Base-by-base conservation (phyloP, 257 asterid genomes). In the Voacanga thouarsii region DNA sequence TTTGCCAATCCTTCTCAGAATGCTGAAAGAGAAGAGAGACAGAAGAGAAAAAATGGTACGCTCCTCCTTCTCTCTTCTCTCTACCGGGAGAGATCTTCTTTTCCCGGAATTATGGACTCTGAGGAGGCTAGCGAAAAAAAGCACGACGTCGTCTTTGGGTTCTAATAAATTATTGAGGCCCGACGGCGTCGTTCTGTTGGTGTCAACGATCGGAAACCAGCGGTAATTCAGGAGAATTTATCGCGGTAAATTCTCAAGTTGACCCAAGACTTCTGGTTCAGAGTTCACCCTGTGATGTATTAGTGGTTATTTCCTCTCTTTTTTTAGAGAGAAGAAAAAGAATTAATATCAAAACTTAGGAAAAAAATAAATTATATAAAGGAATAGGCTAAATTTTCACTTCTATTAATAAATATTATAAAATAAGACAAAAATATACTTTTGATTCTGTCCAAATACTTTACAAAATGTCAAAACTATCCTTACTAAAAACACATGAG, bases 1-100 rank as follows among this genome's bases (percentile, higher is more conserved):
- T 45, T n/a, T 39, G 72, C 18, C 33, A 75, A 55, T 55, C 60
- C 37, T 51, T 18, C 4, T 26, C 0, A 51, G 23, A 56, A 23
- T 37, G 9, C 28, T 61, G 55, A 61, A 72, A 75, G 79, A 79
- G 68, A 53, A 65, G 79, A 64, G 76, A 80, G 76, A 60, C 56
- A 71, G 72, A 71, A 78, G 81, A 78, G 77, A 60, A 57, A 78
- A 57, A 78, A 61, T 26, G n/a, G 23, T 15, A 19, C 18, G 1
- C 73, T 47, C 69, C 63, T 19, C 60, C 49, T 12, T 37, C 44
- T 63, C 73, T 43, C 59, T n/a, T 10, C 28, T n/a, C 55, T 60
- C 78, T 49, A 18, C 72, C 6, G 41, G 19, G 78, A 60, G 28
- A 73, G 69, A 53, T 12, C 37, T 61, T 28, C 26, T 28, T 71